Evolutionary conservation across 305 asterid species (phyloP), one percentile per base, ranked within the genome.

Genomic region (Fraxinus ornus): DNA sequence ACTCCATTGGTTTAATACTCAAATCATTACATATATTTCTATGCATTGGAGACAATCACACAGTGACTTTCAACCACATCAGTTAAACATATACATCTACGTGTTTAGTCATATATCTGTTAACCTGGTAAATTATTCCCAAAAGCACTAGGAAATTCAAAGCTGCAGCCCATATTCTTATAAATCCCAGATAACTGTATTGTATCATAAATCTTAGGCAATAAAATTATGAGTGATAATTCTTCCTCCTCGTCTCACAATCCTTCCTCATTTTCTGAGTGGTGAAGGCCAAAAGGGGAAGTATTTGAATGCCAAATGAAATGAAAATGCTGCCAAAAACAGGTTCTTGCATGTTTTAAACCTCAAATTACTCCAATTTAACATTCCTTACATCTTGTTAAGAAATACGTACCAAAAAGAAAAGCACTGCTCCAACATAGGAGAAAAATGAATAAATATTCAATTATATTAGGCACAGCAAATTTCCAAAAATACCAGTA

Each of bases 271-370:
- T 32, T 17, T 30, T 71, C 15, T 17, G 44, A 71, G 21, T 7
- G 24, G 76, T 32, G 76, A 17, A 17, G 76, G 47, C 76, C 47
- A 71, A 32, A 33, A 6, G 24, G 44, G 36, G 62, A 79, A 79
- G 79, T 22, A 32, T 15, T 30, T 36, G 79, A 80, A 64, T 52
- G 47, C 75, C 35, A 57, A n/a, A 32, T 72, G 73, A 77, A 83
- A 79, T 77, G 33, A 41, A 33, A 73, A 21, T 77, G 17, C 78
- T 13, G 32, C 80, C 71, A 35, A 62, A 72, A 80, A 33, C 49
- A 5, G 24, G 22, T 71, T 15, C 76, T 71, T 71, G 37, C 32
- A 80, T 60, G 28, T 71, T 52, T 32, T 74, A 80, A 75, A 60
- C 80, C 80, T 60, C 35, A 55, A 66, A 35, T 49, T 62, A 64